These are phyloP conservation scores for Tolypocladium inflatum DNA, from an alignment of 2,329 filamentous ascomycete species.

Conservation along the genomic window DNA sequence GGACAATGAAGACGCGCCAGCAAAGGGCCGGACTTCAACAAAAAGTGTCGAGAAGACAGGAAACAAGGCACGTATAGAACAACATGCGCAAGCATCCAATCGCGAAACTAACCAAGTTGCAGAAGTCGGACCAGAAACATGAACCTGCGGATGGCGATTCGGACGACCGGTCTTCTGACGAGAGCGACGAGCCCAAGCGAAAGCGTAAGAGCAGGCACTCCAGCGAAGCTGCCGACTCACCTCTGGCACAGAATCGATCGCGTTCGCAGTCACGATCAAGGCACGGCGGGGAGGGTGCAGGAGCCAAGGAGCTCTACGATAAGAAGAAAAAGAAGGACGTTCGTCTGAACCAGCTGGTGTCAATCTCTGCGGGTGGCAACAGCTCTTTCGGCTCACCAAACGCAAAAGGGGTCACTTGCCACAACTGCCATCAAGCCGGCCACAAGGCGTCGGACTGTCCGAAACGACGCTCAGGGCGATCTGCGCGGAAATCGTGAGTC, in stretches of 20 bases:
- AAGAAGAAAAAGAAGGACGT: conserved; percentile 56
- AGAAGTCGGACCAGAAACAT: neutral
- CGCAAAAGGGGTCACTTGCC: conserved; percentile 35
- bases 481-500: neutral
- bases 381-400: conserved; percentile 10
- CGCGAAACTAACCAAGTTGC: conserved; percentile 1
- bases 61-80: conserved; percentile 16
- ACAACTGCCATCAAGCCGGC: conserved; percentile 50
- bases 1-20: conserved; percentile 22
- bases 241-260: conserved; percentile 16
- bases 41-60: conserved; percentile 17
- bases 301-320: conserved; percentile 42
- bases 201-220: conserved; percentile 17
- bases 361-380: conserved; percentile 42
- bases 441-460: conserved; percentile 52
- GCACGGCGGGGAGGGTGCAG: conserved; percentile 14
- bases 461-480: conserved; percentile 10
- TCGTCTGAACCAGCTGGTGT: conserved; percentile 52
- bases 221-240: conserved; percentile 10
- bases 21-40: conserved; percentile 26
- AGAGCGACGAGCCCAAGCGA: conserved; percentile 11
- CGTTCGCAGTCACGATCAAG: conserved; percentile 21
- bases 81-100: conserved; percentile 8
- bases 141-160: conserved; percentile 12
- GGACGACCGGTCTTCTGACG: conserved; percentile 15